Conservation (phyloP, 352 stramenopile genomes). For the Salisapilia sapeloensis region DNA sequence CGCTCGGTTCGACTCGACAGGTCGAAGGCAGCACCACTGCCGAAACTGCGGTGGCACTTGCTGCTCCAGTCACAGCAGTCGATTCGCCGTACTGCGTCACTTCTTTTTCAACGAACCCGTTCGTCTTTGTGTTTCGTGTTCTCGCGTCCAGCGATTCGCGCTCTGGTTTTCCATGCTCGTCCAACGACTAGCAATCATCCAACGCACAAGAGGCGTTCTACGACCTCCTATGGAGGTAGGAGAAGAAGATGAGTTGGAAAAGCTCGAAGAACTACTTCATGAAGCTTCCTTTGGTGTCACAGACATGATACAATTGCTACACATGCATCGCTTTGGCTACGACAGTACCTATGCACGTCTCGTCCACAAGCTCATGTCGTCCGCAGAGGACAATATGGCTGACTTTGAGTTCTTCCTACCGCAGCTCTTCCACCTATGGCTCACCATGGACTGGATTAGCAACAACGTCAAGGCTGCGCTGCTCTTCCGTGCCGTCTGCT, state of each 20-base stretch:
- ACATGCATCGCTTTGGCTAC: slow-evolving; percentile 57
- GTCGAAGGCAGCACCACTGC: slow-evolving; percentile 69
- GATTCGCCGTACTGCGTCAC: slow-evolving; percentile 46
- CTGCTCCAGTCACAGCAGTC: slow-evolving; percentile 65
- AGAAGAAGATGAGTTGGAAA: slow-evolving; percentile 50
- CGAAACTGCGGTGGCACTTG: slow-evolving; percentile 64
- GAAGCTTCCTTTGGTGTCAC: slow-evolving; percentile 49
- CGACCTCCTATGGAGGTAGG: slow-evolving; percentile 16
- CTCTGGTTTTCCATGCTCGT: slow-evolving; percentile 48
- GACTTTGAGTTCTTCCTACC: slow-evolving; percentile 79
- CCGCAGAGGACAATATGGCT: slow-evolving; percentile 32
- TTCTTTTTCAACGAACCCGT: slow-evolving; percentile 43
- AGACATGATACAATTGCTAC: slow-evolving; percentile 66
- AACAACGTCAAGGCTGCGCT: slow-evolving; percentile 65
- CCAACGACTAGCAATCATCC: slow-evolving; percentile 33
- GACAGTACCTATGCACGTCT: slow-evolving; percentile 55
- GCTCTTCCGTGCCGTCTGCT: slow-evolving; percentile 54
- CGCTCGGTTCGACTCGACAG: slow-evolving; percentile 53
- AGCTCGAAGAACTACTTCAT: slow-evolving; percentile 21
- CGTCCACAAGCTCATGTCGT: slow-evolving; percentile 53
- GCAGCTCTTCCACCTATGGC: slow-evolving; percentile 72
- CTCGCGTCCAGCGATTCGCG: slow-evolving; percentile 55
- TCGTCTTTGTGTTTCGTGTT: slow-evolving; percentile 49
- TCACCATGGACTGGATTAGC: slow-evolving; percentile 53
- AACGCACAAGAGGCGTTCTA: slow-evolving; percentile 15